Base-by-base conservation (phyloP, 1,284 basidiomycete species). In the Sphagnurus paluster region DNA sequence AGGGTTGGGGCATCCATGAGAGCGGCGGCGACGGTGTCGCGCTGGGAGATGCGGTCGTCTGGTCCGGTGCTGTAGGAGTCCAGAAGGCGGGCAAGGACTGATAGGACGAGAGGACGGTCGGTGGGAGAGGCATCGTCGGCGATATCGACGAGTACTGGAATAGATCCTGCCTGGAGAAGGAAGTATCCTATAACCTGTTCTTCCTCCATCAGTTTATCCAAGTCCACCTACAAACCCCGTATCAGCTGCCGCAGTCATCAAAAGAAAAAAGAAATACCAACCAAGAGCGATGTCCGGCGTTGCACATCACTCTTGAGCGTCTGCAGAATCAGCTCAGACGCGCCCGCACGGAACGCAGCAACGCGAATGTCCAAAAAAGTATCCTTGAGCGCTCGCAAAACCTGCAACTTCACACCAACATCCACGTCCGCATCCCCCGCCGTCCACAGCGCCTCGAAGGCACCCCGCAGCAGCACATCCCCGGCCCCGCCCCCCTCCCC, bases 121-220 rank as follows among this genome's bases (percentile, higher is more conserved):
- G 42, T 35, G 1, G 42, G 16, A 13, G 29, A n/a, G 16, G 42
- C 25, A 3, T 33, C 47, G 10, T 42, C 35, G 16, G 52, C 17
- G 19, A 55, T 30, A 17, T 41, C 37, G 6, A 57, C 25, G 17
- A 55, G 36, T 11, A 29, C 13, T 5, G 26, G 38, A 29, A 49
- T 26, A 41, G 42, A 35, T 9, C 43, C 46, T 13, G 16, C 39
- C 14, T 53, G 25, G 19, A 57, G 42, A 5, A 57, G 38, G n/a
- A 35, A 34, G 23, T 24, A 51, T 16, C 53, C 55, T 13, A 37
- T 42, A 14, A 21, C 42, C 39, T 55, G 55, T 13, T 53, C 54
- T 2, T 41, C 38, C 5, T 55, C 52, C 51, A 55, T 49, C 10
- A 51, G 24, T 17, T 45, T 28, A n/a, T 42, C 48, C 21, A 55